Evolutionary conservation across 345 rosid genomes (phyloP).

Genomic region (Eucalyptus caleyi): DNA sequence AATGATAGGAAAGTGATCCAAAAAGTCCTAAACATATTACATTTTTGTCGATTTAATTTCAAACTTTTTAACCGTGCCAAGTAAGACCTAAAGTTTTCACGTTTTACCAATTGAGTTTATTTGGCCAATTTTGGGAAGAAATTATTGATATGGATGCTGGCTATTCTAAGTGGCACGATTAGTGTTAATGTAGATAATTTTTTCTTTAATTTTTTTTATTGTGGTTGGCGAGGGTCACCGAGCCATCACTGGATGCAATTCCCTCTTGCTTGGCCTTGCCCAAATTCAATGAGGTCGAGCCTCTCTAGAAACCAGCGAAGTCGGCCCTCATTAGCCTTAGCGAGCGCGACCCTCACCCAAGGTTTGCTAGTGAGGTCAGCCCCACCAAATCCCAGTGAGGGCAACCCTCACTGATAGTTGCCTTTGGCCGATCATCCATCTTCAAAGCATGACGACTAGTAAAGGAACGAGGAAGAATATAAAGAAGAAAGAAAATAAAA

Average conservation of each 20-base stretch:
- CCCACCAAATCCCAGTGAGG: not conserved
- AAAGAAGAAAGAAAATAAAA: no score
- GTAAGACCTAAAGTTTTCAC: not conserved
- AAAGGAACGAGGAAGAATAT: not conserved
- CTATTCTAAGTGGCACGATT: rapidly evolving
- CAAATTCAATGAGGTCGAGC: not conserved
- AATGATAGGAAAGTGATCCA: not conserved
- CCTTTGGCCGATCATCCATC: rapidly evolving
- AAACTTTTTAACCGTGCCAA: no score
- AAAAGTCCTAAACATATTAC: no score
- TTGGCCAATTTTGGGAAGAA: not conserved
- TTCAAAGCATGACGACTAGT: rapidly evolving
- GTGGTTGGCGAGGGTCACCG: rapidly evolving
- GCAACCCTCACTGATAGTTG: no score
- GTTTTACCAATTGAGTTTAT: no score
- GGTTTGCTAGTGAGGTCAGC: rapidly evolving
- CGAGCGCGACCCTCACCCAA: rapidly evolving
- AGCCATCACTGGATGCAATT: rapidly evolving
- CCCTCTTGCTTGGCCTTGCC: not conserved
- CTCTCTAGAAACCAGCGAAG: rapidly evolving
- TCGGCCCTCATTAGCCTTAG: not conserved
- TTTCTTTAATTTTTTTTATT: no score
- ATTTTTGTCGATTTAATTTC: rapidly evolving
- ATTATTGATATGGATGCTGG: rapidly evolving
- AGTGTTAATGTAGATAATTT: no score